Evolutionary conservation across 164 flowering plant species (phyloP), one percentile per base, ranked within the genome.

Genomic region (Liquidambar formosana): DNA sequence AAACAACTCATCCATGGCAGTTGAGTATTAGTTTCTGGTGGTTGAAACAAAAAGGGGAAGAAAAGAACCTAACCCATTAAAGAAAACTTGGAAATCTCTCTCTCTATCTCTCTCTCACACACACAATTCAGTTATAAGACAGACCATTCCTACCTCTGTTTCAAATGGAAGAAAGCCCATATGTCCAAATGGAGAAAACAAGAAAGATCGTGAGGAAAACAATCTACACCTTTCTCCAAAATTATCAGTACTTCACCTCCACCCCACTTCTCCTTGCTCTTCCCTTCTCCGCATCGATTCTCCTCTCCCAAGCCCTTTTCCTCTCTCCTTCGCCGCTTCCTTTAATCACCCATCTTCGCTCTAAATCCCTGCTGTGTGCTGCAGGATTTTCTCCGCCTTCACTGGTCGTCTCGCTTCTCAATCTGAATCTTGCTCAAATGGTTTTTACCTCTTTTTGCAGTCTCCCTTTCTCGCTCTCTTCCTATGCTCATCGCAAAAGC

Each of bases 201-300:
- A 18, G 57, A 19, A 71, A 46, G 51, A 78, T 74, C 49, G 58
- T 71, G 13, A 78, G 80, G 53, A 71, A 47, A 64, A 67, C 80
- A 63, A 68, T 78, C 70, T 49, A 26, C 60, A 71, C 61, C 14
- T 78, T 74, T 18, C 75, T 78, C 21, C 63, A 71, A 28, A 10
- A 74, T 14, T 78, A 63, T 19, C 70, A 71, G 1, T 74, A n/a
- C 69, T 67, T 67, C 77, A 64, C 70, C 33, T 43, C 63, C 26
- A 62, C 26, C 14, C 63, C 77, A 45, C 66, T 56, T 18, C 69
- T 78, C 22, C 75, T 78, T 21, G 28, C 61, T 59, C 63, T 74
- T 23, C 80, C 80, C 51, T 78, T 74, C 73, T 74, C 77, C 6
- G 75, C 69, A 38, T 73, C 75, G 3, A 12, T 54, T n/a, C 75